phyloP scores from a whole-genome alignment of 441 rosid genomes.

The Pelargonium fulgidum region DNA sequence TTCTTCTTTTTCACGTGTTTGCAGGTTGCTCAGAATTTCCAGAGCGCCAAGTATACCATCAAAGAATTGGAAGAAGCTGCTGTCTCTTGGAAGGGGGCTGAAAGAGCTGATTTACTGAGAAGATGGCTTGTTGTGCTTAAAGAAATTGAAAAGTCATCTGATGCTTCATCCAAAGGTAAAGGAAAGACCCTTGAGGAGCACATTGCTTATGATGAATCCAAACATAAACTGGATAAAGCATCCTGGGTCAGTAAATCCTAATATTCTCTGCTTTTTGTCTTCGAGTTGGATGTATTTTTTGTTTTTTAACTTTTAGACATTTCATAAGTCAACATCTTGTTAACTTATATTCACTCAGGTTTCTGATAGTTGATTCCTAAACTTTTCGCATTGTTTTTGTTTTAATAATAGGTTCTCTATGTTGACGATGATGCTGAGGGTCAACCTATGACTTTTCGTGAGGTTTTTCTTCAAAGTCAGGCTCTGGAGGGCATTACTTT shows the following conservation, averaged over 20 bases:
- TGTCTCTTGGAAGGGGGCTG: slow-evolving; percentile 64
- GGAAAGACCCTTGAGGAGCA: slow-evolving; percentile 36
- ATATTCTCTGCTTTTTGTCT: not conserved
- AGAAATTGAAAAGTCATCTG: slow-evolving; percentile 51
- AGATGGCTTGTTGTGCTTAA: slow-evolving; percentile 79
- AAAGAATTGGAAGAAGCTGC: slow-evolving; percentile 90
- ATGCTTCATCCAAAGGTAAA: slow-evolving; percentile 38
- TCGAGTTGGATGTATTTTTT: not conserved
- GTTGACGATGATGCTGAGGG: slow-evolving; percentile 83
- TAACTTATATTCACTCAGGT: not conserved
- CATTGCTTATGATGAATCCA: slow-evolving; percentile 46
- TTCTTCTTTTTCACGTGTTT: slow-evolving; percentile 18
- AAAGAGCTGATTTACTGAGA: slow-evolving; percentile 60
- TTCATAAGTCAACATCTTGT: not conserved
- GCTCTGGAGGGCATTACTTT: slow-evolving; percentile 85
- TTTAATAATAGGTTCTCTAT: slow-evolving; percentile 57
- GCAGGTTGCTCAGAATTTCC: slow-evolving; percentile 54
- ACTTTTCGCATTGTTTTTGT: slow-evolving; percentile 15
- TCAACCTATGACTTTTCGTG: slow-evolving; percentile 73
- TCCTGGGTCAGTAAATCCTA: slow-evolving; percentile 40
- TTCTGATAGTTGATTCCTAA: not conserved
- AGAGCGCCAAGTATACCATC: slow-evolving; percentile 66
- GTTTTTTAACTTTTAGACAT: not conserved
- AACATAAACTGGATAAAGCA: slow-evolving; percentile 36
- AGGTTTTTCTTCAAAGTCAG: slow-evolving; percentile 93